phyloP scores from a whole-genome alignment of 257 asterid species.

The Solanum paucissectum region DNA sequence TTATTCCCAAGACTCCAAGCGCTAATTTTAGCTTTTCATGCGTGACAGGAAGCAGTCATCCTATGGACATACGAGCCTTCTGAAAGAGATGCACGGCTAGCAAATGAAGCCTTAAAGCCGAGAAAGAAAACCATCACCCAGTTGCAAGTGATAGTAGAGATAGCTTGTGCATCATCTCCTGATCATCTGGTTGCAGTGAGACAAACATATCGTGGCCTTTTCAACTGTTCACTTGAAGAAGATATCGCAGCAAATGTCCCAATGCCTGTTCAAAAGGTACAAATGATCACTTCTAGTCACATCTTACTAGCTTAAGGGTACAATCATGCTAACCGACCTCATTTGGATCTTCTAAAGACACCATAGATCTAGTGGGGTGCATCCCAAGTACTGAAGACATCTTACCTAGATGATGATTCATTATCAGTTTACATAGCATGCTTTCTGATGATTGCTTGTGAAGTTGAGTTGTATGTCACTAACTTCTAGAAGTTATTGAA shows the following conservation, averaged over 20 bases:
- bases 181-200: conserved; percentile 64
- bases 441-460: not conserved
- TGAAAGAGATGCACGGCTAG: conserved; percentile 77
- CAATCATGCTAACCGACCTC: not conserved
- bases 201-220: conserved; percentile 46
- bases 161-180: conserved; percentile 70
- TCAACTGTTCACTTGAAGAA: conserved; percentile 59
- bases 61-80: conserved; percentile 64
- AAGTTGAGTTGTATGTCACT: not conserved
- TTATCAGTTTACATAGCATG: not conserved
- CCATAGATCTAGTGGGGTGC: not conserved
- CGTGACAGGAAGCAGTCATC: conserved; percentile 52
- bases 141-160: conserved; percentile 65
- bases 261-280: conserved; percentile 58
- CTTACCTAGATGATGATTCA: not conserved
- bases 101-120: conserved; percentile 52
- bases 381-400: not conserved
- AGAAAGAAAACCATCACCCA: conserved; percentile 27
- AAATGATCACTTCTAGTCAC: not conserved
- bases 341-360: not conserved
- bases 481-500: not conserved
- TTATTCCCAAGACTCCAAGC: not conserved
- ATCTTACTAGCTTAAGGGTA: not conserved
- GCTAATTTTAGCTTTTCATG: not conserved
- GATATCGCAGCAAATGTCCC: conserved; percentile 47